Evolutionary conservation across 177 flowering plant genomes (phyloP), one percentile per base, ranked within the genome.

Genomic region (Telopea speciosissima): DNA sequence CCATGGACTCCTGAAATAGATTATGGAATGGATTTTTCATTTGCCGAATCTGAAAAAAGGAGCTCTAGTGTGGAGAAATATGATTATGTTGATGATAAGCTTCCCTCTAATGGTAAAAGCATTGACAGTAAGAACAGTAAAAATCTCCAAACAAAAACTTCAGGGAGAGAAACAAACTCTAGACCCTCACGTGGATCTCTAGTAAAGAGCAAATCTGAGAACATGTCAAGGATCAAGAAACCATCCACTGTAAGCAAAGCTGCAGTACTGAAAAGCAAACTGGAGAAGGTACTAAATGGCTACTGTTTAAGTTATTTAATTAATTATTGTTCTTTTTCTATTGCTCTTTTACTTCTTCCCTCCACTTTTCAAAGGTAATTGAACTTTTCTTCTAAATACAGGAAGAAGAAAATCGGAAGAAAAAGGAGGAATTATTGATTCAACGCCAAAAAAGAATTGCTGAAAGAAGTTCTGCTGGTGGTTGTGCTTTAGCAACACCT

Each of bases 1-100:
- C 76, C 90, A 40, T 90, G 98, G 97, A 87, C 83, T 69, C 90
- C 90, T 45, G 96, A 88, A 77, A 80, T 90, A 67, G 86, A 88
- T 71, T 89, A 79, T 76, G 86, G 64, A 64, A 80, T 70, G 45
- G 75, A 77, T 36, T 56, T 74, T 45, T 72, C 81, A 24, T 68
- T 76, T 45, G 63, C 42, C 63, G 84, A 81, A 73, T 72, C 78
- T 26, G 81, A 70, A 67, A 78, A 67, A 69, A 73, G 24, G 70
- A 72, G 71, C 24, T 70, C 83, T 31, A 72, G 76, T 65, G 60
- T 8, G 62, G 84, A 83, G 75, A 24, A 77, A 74, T 63, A 73
- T 75, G 82, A 28, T 52, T 52, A 21, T 59, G 76, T 36, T 36
- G 86, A 73, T 12, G 73, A 71, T 52, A 79, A 79, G 24, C 40